phyloP scores from a whole-genome alignment of 495 filamentous ascomycete genomes.

The Ramalina peruviana region DNA sequence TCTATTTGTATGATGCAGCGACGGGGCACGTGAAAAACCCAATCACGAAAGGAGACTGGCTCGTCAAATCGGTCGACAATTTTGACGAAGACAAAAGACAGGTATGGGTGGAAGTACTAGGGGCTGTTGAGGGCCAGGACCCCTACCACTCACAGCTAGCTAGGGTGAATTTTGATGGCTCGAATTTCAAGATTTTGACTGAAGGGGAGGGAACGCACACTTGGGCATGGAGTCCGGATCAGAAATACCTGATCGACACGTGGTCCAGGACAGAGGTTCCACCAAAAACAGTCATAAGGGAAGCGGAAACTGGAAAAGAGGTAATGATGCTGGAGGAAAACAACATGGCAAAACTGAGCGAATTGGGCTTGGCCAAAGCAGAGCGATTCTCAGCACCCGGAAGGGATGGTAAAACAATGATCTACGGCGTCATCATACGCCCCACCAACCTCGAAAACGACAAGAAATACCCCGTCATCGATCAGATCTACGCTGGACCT shows the following conservation, averaged over 20 bases:
- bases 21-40: constrained; percentile 11
- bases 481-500: constrained; percentile 17
- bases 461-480: constrained; percentile 16
- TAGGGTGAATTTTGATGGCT: constrained; percentile 16
- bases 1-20: constrained; percentile 13
- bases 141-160: constrained; percentile 16
- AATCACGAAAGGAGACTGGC: constrained; percentile 15
- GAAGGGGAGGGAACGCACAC: constrained; percentile 14
- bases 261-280: constrained; percentile 14
- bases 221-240: constrained; percentile 12
- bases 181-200: constrained; percentile 12
- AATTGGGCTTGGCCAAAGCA: constrained; percentile 1
- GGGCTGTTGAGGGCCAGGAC: constrained; percentile 10
- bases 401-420: constrained; percentile 12
- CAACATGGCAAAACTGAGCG: constrained; percentile 1
- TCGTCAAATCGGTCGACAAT: constrained; percentile 8
- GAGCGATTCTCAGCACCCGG: constrained; percentile 13
- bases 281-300: constrained; percentile 6
- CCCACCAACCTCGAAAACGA: constrained; percentile 11
- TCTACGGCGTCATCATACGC: constrained; percentile 15
- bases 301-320: constrained; percentile 8
- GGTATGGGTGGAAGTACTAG: constrained; percentile 12
- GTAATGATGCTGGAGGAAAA: constrained; percentile 10
- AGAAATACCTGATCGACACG: constrained; percentile 11
- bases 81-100: constrained; percentile 12